These are phyloP conservation scores for Stemphylium lycopersici DNA, from an alignment of 2,329 filamentous ascomycete genomes.

Conservation along the genomic window DNA sequence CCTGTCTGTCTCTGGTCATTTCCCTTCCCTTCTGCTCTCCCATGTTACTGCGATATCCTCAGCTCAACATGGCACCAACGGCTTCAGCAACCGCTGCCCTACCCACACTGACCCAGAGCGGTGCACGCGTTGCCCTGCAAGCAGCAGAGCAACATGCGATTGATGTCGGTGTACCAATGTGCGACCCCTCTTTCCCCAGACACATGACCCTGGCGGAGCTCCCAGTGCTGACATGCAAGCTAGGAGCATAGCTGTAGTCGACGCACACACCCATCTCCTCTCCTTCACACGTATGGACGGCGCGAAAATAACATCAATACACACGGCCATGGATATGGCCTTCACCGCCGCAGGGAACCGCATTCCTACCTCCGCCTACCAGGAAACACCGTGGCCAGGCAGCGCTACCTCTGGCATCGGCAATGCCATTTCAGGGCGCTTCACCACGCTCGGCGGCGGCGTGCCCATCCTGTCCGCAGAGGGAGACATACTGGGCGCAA, in stretches of 20 bases:
- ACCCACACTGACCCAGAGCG: slow-evolving; percentile 40
- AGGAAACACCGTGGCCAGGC: slow-evolving; percentile 57
- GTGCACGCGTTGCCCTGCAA: slow-evolving; percentile 35
- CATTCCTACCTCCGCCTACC: slow-evolving; percentile 57
- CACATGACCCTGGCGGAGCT: not conserved
- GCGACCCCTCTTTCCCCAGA: not conserved
- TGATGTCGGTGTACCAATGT: slow-evolving; percentile 45
- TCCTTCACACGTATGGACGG: slow-evolving; percentile 55
- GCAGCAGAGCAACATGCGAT: slow-evolving; percentile 38
- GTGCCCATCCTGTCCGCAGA: slow-evolving; percentile 55
- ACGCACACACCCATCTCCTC: slow-evolving; percentile 52
- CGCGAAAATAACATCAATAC: slow-evolving; percentile 58
- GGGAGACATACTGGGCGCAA: slow-evolving; percentile 58
- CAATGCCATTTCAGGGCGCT: slow-evolving; percentile 56
- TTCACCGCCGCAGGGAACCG: slow-evolving; percentile 62
- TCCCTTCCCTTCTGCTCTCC: not conserved
- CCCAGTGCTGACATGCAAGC: not conserved
- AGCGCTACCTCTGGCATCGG: slow-evolving; percentile 57
- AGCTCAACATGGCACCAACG: slow-evolving; percentile 21
- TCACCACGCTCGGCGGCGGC: slow-evolving; percentile 60
- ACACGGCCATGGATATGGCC: slow-evolving; percentile 67
- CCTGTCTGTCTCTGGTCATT: not conserved
- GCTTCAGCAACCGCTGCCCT: slow-evolving; percentile 20
- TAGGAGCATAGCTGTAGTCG: slow-evolving; percentile 57
- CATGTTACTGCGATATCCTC: slow-evolving; percentile 4